Percentiles rank a stretch among this genome's conserved stretches.
phyloP scores from a whole-genome alignment of 176 grass and related monocot genomes.

The sorghum (Sorghum bicolor) region Sorghum_bicolor_NCBIv3 NC_012872.2:66720001-66720500 shows the following conservation, averaged over 20 bases:
- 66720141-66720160: background rate
- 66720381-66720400: background rate
- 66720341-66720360: background rate
- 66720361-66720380: background rate
- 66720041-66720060: background rate
- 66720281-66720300: background rate
- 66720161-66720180: constrained; percentile 5
- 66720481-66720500: constrained; percentile 59
- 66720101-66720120: background rate
- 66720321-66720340: background rate
- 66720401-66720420: constrained; percentile 64
- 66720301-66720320: background rate
- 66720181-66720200: background rate
- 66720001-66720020: background rate
- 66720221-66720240: background rate
- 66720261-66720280: background rate
- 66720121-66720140: background rate
- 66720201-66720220: constrained; percentile 3
- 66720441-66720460: constrained; percentile 85
- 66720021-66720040: background rate
- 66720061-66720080: background rate
- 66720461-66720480: constrained; percentile 78
- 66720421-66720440: constrained; percentile 98
- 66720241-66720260: constrained; percentile 3
- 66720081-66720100: background rate